phyloP scores from a whole-genome alignment of 139 green algal genomes.

The Mesostigma viride region DNA sequence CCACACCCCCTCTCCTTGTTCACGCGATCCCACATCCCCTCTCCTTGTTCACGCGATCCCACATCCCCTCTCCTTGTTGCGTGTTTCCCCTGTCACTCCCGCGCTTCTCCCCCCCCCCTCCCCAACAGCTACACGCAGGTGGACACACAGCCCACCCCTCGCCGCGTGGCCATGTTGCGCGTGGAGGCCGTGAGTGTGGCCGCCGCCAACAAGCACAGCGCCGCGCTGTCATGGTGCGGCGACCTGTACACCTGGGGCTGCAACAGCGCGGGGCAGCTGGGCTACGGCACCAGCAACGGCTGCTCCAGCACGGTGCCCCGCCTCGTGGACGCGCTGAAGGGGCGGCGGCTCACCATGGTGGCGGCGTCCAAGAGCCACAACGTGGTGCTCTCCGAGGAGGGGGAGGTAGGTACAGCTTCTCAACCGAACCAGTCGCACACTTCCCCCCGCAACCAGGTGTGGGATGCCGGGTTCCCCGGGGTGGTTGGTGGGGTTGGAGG shows the following conservation, averaged over 20 bases:
- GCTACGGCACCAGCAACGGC: constrained; percentile 24
- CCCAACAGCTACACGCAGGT: constrained; percentile 25
- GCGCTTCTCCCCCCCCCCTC: no score
- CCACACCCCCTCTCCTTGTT: no score
- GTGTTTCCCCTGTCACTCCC: no score
- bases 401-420: constrained; percentile 71
- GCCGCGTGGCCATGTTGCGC: constrained; percentile 14
- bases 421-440: constrained; percentile 28
- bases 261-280: constrained; percentile 29
- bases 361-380: constrained; percentile 80
- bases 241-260: constrained; percentile 32
- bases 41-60: no score
- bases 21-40: no score
- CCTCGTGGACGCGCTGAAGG: constrained; percentile 22
- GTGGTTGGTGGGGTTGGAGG: not conserved
- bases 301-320: constrained; percentile 13
- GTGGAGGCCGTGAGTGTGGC: constrained; percentile 15
- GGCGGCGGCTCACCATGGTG: constrained; percentile 35
- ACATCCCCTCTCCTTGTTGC: no score
- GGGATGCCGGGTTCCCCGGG: not conserved
- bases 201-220: constrained; percentile 31
- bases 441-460: constrained; percentile 13
- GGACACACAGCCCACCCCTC: constrained; percentile 24
- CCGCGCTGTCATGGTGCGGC: not conserved
- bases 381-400: constrained; percentile 49